Evolutionary conservation across 345 rosid species (phyloP), one percentile per base, ranked within the genome.

Genomic region (Raphanus sativus): DNA sequence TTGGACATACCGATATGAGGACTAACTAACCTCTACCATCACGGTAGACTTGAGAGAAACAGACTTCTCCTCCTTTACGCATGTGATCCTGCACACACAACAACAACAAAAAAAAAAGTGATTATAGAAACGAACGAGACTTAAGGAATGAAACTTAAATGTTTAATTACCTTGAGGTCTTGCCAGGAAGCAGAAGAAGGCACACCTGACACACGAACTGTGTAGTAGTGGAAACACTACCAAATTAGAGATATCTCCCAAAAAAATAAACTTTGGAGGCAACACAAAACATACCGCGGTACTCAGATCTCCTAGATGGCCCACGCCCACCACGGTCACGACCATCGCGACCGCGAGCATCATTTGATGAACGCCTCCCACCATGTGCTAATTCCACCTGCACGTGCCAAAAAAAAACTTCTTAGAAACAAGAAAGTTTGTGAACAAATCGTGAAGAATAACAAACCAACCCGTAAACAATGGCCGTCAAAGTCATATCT

Each of bases 171-270:
- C 96, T 95, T 95, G 58, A 95, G 95, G 83, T 95, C 99, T 90
- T 95, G 99, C 99, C 99, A 95, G 48, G 99, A 95, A 78, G 99
- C 96, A 77, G 99, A 95, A 67, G 98, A 86, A 25, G 99, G 98
- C 74, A 95, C 76, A 61, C 99, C 98, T 72, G 91, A 73, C 48
- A 95, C 86, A 56, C 91, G 15, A 71, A 95, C 99, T 95, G 86
- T 68, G 84, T 2, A 21, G 25, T 21, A 12, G 30, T 21, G 15
- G 30, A 80, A 48, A 15, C 67, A 15, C 67, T 61, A 28, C 61
- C 4, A 68, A 29, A 32, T 74, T 25, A 59, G 50, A 75, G 30
- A 40, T 24, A 6, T 70, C 74, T 33, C 67, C 34, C 4, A 72
- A n/a, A 25, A 63, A 32, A 40, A n/a, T 52, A 50, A 5, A 5